Conservation (phyloP, 2,329 filamentous ascomycete genomes). For the Ciborinia camelliae region DNA sequence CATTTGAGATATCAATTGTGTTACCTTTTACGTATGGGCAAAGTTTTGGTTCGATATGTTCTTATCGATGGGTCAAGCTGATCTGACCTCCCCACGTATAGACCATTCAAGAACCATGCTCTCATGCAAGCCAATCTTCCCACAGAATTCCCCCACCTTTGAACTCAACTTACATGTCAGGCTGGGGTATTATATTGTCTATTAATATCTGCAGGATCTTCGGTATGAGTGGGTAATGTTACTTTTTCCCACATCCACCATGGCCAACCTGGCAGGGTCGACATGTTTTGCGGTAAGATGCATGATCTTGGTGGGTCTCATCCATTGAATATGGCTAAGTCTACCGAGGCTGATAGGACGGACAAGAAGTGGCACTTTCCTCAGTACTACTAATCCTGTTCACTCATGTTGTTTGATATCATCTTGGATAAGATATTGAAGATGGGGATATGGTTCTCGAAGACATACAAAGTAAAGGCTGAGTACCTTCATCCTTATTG, state of each 20-base stretch:
- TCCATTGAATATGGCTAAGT: constrained; percentile 6
- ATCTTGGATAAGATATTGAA: not conserved
- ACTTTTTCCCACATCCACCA: not conserved
- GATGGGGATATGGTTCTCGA: not conserved
- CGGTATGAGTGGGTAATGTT: not conserved
- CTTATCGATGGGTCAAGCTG: constrained; percentile 10
- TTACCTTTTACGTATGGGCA: not conserved
- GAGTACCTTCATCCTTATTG: not conserved
- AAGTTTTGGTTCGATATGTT: not conserved
- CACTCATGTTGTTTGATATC: not conserved
- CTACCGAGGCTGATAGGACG: constrained; percentile 7
- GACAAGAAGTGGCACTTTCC: not conserved
- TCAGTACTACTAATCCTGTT: not conserved
- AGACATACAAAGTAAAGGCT: not conserved
- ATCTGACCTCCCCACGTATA: constrained; percentile 5
- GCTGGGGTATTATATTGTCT: not conserved
- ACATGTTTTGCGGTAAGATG: constrained; percentile 14
- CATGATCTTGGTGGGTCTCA: constrained; percentile 13
- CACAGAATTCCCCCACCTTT: not conserved
- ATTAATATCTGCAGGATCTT: not conserved
- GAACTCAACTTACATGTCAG: not conserved
- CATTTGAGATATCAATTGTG: not conserved
- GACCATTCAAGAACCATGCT: not conserved
- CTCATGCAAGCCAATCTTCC: constrained; percentile 3
- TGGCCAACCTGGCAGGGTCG: constrained; percentile 1